These are phyloP conservation scores for Macadamia tetraphylla DNA, from an alignment of 164 flowering plant genomes.

Conservation along the genomic window DNA sequence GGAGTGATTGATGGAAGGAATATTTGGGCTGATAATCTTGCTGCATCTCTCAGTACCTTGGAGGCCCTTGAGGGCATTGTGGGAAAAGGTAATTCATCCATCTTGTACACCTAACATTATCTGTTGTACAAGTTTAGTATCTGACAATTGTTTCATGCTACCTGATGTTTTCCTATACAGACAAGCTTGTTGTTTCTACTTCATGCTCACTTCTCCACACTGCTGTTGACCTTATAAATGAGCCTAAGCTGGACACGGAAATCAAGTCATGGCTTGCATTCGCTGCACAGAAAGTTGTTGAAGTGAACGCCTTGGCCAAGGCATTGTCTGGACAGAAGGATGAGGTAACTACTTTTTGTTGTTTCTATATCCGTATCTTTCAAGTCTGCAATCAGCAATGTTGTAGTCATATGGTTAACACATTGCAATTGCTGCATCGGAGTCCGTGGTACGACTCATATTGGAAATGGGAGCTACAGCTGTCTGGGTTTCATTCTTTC, in stretches of 20 bases:
- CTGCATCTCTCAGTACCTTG: constrained; percentile 56
- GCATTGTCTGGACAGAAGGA: constrained; percentile 75
- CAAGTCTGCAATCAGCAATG: background rate
- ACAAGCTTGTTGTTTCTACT: constrained; percentile 83
- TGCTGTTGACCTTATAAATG: constrained; percentile 87
- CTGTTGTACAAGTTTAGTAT: background rate
- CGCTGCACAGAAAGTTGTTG: constrained; percentile 89
- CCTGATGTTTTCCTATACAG: constrained; percentile 30
- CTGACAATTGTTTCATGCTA: background rate
- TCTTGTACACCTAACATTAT: background rate
- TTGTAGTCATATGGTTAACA: no score
- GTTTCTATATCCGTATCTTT: background rate
- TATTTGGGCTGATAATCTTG: constrained; percentile 94
- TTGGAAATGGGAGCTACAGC: no score
- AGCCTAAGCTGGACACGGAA: constrained; percentile 72
- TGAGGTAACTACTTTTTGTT: constrained; percentile 44
- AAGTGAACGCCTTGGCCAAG: constrained; percentile 90
- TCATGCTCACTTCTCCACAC: constrained; percentile 96
- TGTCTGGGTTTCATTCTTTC: no score
- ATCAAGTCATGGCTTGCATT: constrained; percentile 95
- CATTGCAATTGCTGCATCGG: no score
- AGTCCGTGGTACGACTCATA: no score
- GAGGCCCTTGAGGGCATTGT: constrained; percentile 62
- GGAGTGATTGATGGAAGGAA: constrained; percentile 97
- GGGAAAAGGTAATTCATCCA: constrained; percentile 58